A percentile compares a stretch with the other conserved stretches of the same genome.
Evolutionary conservation across 768 basidiomycete genomes (phyloP).

Genomic region (Exidia glandulosa): DNA sequence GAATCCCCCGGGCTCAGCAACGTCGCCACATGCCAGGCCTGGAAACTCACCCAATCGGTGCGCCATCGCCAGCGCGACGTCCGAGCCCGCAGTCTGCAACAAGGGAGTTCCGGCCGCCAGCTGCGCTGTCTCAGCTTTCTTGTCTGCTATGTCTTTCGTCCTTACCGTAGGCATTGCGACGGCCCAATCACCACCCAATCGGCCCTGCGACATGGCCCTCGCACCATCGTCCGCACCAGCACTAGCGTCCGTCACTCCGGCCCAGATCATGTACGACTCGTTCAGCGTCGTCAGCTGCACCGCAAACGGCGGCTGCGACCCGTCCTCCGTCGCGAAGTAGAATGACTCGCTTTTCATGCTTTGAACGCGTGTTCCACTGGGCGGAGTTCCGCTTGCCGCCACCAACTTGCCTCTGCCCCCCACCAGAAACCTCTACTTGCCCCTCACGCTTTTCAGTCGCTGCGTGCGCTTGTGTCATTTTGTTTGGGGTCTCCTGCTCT

Average conservation of each 20-base stretch:
- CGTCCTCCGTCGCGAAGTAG: constrained; percentile 2
- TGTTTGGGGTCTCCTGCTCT: too few species aligned
- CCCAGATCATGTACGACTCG: constrained; percentile 76
- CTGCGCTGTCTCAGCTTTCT: constrained; percentile 1
- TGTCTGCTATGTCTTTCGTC: background rate
- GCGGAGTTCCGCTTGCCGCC: too few species aligned
- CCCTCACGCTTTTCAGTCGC: too few species aligned
- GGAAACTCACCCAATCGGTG: constrained; percentile 58
- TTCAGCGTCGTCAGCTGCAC: constrained; percentile 58
- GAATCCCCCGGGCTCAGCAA: constrained; percentile 7
- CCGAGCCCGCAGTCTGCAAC: constrained; percentile 49
- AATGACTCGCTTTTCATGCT: constrained; percentile 8
- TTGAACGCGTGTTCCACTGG: too few species aligned
- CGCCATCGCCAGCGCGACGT: constrained; percentile 62
- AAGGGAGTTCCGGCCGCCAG: constrained; percentile 45
- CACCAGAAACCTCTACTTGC: too few species aligned
- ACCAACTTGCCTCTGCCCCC: too few species aligned
- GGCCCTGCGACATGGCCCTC: constrained; percentile 39
- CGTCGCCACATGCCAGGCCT: constrained; percentile 5
- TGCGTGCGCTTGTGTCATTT: too few species aligned
- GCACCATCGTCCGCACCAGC: constrained; percentile 25
- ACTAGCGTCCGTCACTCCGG: constrained; percentile 44
- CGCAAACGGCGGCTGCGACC: constrained; percentile 22
- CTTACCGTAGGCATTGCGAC: constrained; percentile 60
- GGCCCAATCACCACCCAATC: constrained; percentile 66